These are phyloP conservation scores for Hevea brasiliensis DNA, from an alignment of 345 rosid genomes.

Conservation along the genomic window DNA sequence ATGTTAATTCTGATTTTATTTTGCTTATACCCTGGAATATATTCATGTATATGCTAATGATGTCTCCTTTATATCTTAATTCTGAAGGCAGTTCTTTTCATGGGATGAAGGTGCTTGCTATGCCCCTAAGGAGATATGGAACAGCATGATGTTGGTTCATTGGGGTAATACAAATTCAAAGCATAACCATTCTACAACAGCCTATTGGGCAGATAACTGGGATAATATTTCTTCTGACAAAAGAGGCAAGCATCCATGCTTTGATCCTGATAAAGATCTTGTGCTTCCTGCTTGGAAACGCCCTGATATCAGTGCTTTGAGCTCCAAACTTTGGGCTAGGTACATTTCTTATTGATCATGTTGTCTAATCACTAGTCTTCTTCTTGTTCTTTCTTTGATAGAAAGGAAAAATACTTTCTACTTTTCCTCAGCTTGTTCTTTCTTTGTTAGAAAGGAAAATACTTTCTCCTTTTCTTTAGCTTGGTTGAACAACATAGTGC, in stretches of 20 bases:
- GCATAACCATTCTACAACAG: slow-evolving; percentile 92
- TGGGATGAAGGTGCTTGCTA: slow-evolving; percentile 99
- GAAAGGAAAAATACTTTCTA: too few species aligned
- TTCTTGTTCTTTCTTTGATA: neutral
- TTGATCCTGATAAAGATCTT: slow-evolving; percentile 91
- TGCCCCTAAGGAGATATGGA: slow-evolving; percentile 99
- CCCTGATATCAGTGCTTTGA: slow-evolving; percentile 64
- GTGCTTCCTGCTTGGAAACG: slow-evolving; percentile 97
- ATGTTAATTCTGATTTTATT: neutral
- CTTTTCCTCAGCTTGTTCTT: neutral
- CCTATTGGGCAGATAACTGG: slow-evolving; percentile 92
- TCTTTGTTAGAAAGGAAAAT: neutral
- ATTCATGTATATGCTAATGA: slow-evolving; percentile 33
- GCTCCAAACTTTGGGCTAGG: slow-evolving; percentile 69
- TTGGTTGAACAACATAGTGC: slow-evolving; percentile 4
- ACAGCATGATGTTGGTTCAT: slow-evolving; percentile 95
- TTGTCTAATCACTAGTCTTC: slow-evolving; percentile 5
- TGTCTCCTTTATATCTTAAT: slow-evolving; percentile 35
- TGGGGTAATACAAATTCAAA: slow-evolving; percentile 98
- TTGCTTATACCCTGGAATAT: slow-evolving; percentile 3
- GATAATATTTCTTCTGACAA: slow-evolving; percentile 59
- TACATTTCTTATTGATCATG: slow-evolving; percentile 20
- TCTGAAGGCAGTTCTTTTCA: slow-evolving; percentile 84
- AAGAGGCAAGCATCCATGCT: slow-evolving; percentile 94
- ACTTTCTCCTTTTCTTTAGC: neutral